Percentiles rank a stretch among this genome's conserved stretches.
phyloP scores from a whole-genome alignment of 768 basidiomycete species.

The Pleurotus cornucopiae region DNA sequence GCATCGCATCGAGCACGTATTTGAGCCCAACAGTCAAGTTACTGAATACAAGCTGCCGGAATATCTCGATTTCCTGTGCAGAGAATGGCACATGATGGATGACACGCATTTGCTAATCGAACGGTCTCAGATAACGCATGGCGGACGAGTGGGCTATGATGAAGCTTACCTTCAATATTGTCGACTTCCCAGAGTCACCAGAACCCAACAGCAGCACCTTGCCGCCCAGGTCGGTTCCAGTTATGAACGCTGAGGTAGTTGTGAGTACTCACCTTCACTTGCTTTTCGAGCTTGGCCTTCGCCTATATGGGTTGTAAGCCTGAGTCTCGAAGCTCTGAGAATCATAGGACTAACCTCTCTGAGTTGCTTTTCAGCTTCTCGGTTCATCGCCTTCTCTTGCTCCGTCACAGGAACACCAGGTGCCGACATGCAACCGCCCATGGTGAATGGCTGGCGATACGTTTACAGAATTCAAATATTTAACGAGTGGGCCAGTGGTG shows the following conservation, averaged over 20 bases:
- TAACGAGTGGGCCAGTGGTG: background rate
- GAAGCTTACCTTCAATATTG: constrained; percentile 69
- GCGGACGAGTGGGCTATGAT: background rate
- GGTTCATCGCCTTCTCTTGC: constrained; percentile 60
- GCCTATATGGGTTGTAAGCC: constrained; percentile 41
- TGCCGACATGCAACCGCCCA: constrained; percentile 82
- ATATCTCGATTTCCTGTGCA: constrained; percentile 77
- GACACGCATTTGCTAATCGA: constrained; percentile 85
- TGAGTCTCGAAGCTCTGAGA: background rate
- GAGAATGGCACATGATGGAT: constrained; percentile 89
- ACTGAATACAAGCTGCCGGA: constrained; percentile 88
- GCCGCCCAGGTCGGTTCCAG: background rate
- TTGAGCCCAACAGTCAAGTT: constrained; percentile 87
- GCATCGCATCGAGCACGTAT: constrained; percentile 82
- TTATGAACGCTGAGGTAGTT: background rate
- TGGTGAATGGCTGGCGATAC: constrained; percentile 21
- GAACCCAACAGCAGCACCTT: constrained; percentile 89
- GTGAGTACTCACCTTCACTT: constrained; percentile 62
- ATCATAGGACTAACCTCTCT: constrained; percentile 51
- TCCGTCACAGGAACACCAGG: constrained; percentile 51
- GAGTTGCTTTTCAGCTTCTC: constrained; percentile 72
- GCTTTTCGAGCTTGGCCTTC: constrained; percentile 62
- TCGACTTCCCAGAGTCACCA: constrained; percentile 92
- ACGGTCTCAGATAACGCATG: background rate
- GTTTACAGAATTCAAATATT: background rate